Evolutionary conservation across 2,329 filamentous ascomycete species (phyloP).

Genomic region (Colletotrichum sansevieriae): DNA sequence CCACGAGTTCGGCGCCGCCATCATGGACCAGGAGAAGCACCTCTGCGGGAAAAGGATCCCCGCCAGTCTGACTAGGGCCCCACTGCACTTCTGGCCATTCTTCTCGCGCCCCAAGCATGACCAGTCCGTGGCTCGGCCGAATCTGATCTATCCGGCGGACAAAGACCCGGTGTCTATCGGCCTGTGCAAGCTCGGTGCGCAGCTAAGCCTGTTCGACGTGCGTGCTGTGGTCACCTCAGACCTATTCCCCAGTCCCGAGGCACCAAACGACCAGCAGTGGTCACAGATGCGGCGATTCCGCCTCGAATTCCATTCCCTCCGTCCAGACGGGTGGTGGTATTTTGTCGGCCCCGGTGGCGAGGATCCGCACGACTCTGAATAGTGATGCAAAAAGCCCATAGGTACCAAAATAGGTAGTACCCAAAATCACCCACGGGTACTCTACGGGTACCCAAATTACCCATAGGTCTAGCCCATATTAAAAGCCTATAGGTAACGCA

Average conservation of each 20-base stretch:
- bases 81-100: conserved; percentile 41
- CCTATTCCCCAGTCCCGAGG: conserved; percentile 39
- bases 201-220: conserved; percentile 42
- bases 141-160: conserved; percentile 42
- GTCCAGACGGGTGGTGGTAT: conserved; percentile 45
- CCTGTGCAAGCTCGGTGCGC: conserved; percentile 41
- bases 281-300: conserved; percentile 43
- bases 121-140: conserved; percentile 39
- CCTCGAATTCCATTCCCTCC: conserved; percentile 43
- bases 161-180: conserved; percentile 45
- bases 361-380: conserved; percentile 40
- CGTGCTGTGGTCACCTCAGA: conserved; percentile 44
- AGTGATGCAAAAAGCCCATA: too few relatives aligned
- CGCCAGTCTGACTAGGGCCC: conserved; percentile 39
- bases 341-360: conserved; percentile 45
- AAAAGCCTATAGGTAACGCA: too few relatives aligned
- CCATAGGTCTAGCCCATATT: too few relatives aligned
- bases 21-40: conserved; percentile 40
- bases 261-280: conserved; percentile 39
- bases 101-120: conserved; percentile 26
- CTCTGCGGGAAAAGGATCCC: conserved; percentile 40
- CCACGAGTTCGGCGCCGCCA: conserved; percentile 45
- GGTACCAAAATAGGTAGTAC: too few relatives aligned
- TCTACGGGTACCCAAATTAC: too few relatives aligned
- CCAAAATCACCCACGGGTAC: too few relatives aligned